Evolutionary conservation across 495 filamentous ascomycete species (phyloP), one percentile per base, ranked within the genome.

Genomic region (Penicillium manginii): DNA sequence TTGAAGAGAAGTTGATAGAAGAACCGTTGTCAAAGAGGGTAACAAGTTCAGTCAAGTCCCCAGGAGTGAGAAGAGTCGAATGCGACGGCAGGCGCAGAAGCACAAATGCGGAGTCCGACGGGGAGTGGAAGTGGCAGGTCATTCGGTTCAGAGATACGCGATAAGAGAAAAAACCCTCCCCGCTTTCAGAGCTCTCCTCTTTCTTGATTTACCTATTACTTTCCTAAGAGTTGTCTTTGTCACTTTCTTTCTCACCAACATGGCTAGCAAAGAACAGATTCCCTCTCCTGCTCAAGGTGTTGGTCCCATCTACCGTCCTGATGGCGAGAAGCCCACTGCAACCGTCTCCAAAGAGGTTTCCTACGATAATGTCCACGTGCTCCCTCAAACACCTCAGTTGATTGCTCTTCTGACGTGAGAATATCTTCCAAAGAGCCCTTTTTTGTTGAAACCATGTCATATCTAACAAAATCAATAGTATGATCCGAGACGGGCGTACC

Each of bases 391-490:
- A 11, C 92, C 94, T 40, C 94, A 98, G 79, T 83, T 98, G 64
- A 98, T 98, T 73, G 91, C 94, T 52, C 84, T 98, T 56, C 84
- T 98, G 73, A 96, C 94, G 94, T 98, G 85, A 78, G 92, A 83
- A 23, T 12, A 22, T 14, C 17, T 31, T 22, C 6, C 26, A 8
- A 29, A 7, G 9, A 29, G 3, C 6, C n/a, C n/a, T n/a, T n/a
- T n/a, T n/a, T n/a, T n/a, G n/a, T n/a, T n/a, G n/a, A n/a, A n/a
- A n/a, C n/a, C n/a, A n/a, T n/a, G n/a, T n/a, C n/a, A 61, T 40
- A 43, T 64, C 69, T 55, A 65, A 60, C 59, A 29, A 29, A 29
- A 40, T 54, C 52, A 52, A 65, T 64, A 98, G 93, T 58, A 97
- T 96, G 84, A 97, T 98, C 72, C 86, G 94, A 63, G 91, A 98